A percentile compares a stretch with the other conserved stretches of the same genome.
phyloP scores from a whole-genome alignment of 306 rosid genomes.

The Vicia faba region DNA sequence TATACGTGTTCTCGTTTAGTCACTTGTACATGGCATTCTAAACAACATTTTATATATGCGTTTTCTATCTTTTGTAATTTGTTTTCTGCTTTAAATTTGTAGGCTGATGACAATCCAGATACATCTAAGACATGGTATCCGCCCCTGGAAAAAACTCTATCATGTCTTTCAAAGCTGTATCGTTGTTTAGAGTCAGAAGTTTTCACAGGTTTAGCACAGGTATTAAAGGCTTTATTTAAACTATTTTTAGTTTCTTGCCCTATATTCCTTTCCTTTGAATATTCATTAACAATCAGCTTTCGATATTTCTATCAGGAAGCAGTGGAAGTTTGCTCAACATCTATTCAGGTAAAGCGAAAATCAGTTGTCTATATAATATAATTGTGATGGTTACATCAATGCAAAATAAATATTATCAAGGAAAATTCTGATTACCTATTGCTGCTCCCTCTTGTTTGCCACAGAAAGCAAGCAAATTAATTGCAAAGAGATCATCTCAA shows the following conservation, averaged over 20 bases:
- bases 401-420: slow-evolving; percentile 22
- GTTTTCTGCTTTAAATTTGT: slow-evolving; percentile 37
- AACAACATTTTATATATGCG: slow-evolving; percentile 18
- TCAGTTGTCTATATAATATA: slow-evolving; percentile 3
- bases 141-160: slow-evolving; percentile 86
- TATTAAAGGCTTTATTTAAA: slow-evolving; percentile 39
- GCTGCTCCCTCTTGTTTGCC: slow-evolving; percentile 41
- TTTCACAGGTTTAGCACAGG: slow-evolving; percentile 99
- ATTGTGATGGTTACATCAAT: slow-evolving; percentile 24
- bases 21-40: slow-evolving; percentile 25
- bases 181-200: slow-evolving; percentile 89
- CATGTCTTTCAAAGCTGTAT: slow-evolving; percentile 93
- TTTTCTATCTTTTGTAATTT: slow-evolving; percentile 22
- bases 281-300: slow-evolving; percentile 25
- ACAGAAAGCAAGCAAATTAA: slow-evolving; percentile 93
- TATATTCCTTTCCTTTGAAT: slow-evolving; percentile 26
- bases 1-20: slow-evolving; percentile 18
- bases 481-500: slow-evolving; percentile 81
- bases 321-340: slow-evolving; percentile 86
- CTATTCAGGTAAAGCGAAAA: slow-evolving; percentile 67
- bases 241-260: slow-evolving; percentile 21
- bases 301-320: slow-evolving; percentile 73
- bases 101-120: slow-evolving; percentile 79
- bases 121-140: slow-evolving; percentile 88
- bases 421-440: slow-evolving; percentile 6